Evolutionary conservation across 1,284 basidiomycete genomes (phyloP).

Genomic region (Athelia sp.): DNA sequence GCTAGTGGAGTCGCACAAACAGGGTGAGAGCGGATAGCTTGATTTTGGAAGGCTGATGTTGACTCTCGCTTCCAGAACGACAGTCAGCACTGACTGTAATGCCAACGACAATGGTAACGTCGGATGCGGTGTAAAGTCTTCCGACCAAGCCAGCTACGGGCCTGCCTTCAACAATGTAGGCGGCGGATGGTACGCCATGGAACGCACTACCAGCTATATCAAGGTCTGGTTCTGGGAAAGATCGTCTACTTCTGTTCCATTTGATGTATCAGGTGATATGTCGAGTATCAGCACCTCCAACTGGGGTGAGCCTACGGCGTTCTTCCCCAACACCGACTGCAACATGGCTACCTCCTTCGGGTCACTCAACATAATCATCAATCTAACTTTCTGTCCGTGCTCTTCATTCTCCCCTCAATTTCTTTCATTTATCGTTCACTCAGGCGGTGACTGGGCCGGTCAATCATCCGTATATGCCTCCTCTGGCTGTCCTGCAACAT

Average conservation of each 20-base stretch:
- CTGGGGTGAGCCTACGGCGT: conserved; percentile 16
- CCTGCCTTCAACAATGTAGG: conserved; percentile 34
- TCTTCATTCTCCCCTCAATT: background rate
- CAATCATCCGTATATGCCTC: conserved; percentile 6
- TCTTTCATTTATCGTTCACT: background rate
- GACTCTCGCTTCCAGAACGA: background rate
- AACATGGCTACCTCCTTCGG: conserved; percentile 13
- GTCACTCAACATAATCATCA: conserved; percentile 20
- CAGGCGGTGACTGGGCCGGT: conserved; percentile 29
- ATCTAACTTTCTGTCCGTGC: conserved; percentile 21
- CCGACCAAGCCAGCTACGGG: conserved; percentile 32
- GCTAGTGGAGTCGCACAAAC: background rate
- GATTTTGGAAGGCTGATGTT: background rate
- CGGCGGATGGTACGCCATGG: conserved; percentile 40
- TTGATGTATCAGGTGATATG: conserved; percentile 21
- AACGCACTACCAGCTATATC: conserved; percentile 28
- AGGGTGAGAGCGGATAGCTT: background rate
- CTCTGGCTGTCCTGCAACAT: conserved; percentile 22
- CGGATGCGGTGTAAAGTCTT: conserved; percentile 40
- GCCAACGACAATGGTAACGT: conserved; percentile 20
- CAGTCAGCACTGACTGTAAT: conserved; percentile 29
- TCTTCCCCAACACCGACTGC: conserved; percentile 12
- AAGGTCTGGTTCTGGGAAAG: conserved; percentile 37
- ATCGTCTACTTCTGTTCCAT: conserved; percentile 16
- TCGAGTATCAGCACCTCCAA: conserved; percentile 19